These are phyloP conservation scores for Sporothrix pallida DNA, from an alignment of 2,329 filamentous ascomycete genomes.

Conservation along the genomic window DNA sequence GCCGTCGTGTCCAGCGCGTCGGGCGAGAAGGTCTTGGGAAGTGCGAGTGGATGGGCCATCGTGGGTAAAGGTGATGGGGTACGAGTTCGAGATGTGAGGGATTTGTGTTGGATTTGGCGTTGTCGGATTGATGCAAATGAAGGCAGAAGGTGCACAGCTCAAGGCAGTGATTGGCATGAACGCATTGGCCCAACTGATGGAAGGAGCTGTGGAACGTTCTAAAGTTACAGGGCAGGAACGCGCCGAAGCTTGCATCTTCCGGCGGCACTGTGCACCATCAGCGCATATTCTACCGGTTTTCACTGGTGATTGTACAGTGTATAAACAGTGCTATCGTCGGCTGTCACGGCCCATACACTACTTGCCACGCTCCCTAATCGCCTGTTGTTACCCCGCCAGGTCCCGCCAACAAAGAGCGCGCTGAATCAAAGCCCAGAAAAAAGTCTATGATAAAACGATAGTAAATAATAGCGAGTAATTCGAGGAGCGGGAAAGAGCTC, in stretches of 20 bases:
- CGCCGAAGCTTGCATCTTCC: neutral
- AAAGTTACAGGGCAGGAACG: slow-evolving; percentile 21
- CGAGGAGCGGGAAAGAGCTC: slow-evolving; percentile 15
- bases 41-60: slow-evolving; percentile 53
- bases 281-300: neutral
- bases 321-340: slow-evolving; percentile 11
- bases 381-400: slow-evolving; percentile 23
- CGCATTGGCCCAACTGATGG: neutral
- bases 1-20: slow-evolving; percentile 86
- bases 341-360: neutral
- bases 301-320: neutral
- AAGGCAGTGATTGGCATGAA: neutral
- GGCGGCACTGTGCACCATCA: slow-evolving; percentile 10
- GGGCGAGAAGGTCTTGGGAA: slow-evolving; percentile 72
- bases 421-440: slow-evolving; percentile 16
- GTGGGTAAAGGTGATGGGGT: neutral
- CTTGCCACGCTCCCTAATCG: slow-evolving; percentile 11
- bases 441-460: slow-evolving; percentile 4
- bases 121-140: neutral
- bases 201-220: slow-evolving; percentile 21
- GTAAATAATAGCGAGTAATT: slow-evolving; percentile 30
- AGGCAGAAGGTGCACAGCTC: neutral
- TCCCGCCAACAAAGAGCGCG: slow-evolving; percentile 1
- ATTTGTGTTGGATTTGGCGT: neutral
- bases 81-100: neutral